A percentile compares a stretch with the other conserved stretches of the same genome.
Evolutionary conservation across 192 early-diverging fungal genomes (phyloP).

Genomic region (Anaeromyces robustus): DNA sequence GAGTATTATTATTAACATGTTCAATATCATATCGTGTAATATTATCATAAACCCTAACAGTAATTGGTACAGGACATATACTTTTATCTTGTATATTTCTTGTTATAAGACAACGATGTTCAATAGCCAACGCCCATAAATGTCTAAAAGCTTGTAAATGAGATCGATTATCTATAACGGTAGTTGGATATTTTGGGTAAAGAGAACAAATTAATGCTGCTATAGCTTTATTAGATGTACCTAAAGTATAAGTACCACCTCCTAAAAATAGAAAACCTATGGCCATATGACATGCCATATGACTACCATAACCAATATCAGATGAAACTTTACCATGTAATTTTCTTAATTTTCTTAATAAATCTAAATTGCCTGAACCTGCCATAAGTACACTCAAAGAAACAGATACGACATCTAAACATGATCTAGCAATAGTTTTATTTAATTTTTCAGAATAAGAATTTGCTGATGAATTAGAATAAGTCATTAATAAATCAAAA

Average conservation of each 20-base stretch:
- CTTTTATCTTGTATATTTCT: slow-evolving; percentile 39
- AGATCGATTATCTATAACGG: slow-evolving; percentile 32
- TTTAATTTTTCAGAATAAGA: slow-evolving; percentile 47
- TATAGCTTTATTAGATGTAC: slow-evolving; percentile 40
- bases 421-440: slow-evolving; percentile 34
- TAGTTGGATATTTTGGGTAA: slow-evolving; percentile 37
- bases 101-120: slow-evolving; percentile 47
- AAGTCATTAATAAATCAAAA: slow-evolving; percentile 29
- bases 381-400: slow-evolving; percentile 58
- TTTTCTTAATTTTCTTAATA: slow-evolving; percentile 35
- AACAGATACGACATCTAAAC: slow-evolving; percentile 49
- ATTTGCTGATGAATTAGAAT: slow-evolving; percentile 13
- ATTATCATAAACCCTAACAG: slow-evolving; percentile 17
- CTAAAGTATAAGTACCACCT: slow-evolving; percentile 48
- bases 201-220: slow-evolving; percentile 51
- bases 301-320: slow-evolving; percentile 48
- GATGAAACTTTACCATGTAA: slow-evolving; percentile 25
- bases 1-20: neutral
- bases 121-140: slow-evolving; percentile 63
- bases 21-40: neutral
- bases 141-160: slow-evolving; percentile 67
- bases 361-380: slow-evolving; percentile 56
- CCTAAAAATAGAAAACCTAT: slow-evolving; percentile 63
- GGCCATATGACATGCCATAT: slow-evolving; percentile 58
- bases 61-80: slow-evolving; percentile 36